Evolutionary conservation across 768 basidiomycete species (phyloP), one percentile per base, ranked within the genome.

Genomic region (Grammothele lineata): DNA sequence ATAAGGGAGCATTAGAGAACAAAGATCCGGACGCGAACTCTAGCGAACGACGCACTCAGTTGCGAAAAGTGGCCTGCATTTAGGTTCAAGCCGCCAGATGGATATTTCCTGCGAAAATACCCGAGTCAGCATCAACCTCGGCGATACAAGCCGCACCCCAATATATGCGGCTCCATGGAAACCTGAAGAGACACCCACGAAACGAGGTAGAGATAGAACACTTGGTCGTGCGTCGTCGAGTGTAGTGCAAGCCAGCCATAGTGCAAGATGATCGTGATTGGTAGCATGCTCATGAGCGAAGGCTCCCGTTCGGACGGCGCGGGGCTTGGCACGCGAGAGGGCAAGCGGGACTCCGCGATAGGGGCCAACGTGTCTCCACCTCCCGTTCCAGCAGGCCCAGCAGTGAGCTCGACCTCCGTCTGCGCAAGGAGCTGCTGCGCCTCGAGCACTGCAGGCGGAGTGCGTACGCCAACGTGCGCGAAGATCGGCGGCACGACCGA

Each of bases 61-160:
- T 92, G 83, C 2, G 94, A 91, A 67, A 94, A 99, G 66, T 96
- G 81, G 1, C 86, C 87, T 0, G 96, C 90, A 59, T 85, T 87
- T 44, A 99, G 72, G 47, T 91, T 92, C 53, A 99, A 67, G 1
- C 96, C 96, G n/a, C 94, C 94, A 5, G 81, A 74, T 17, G 78
- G 71, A 61, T 90, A 90, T 56, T 87, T 81, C 12, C 90, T 94
- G 61, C 30, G 44, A 21, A 47, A 6, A 9, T 43, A 15, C 39
- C 23, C 4, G 33, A 40, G 26, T 44, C 27, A n/a, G n/a, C 35
- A 36, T 36, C 15, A 36, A 19, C 7, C 12, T 36, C 18, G 35
- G 35, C 7, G 8, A 6, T 7, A 36, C 8, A 19, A 36, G 4
- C 18, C 18, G 34, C 43, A 2, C 19, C 21, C 19, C 6, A 18